A percentile compares a stretch with the other conserved stretches of the same genome.
phyloP scores from a whole-genome alignment of 495 filamentous ascomycete species.

The Aspergillus taichungensis region DNA sequence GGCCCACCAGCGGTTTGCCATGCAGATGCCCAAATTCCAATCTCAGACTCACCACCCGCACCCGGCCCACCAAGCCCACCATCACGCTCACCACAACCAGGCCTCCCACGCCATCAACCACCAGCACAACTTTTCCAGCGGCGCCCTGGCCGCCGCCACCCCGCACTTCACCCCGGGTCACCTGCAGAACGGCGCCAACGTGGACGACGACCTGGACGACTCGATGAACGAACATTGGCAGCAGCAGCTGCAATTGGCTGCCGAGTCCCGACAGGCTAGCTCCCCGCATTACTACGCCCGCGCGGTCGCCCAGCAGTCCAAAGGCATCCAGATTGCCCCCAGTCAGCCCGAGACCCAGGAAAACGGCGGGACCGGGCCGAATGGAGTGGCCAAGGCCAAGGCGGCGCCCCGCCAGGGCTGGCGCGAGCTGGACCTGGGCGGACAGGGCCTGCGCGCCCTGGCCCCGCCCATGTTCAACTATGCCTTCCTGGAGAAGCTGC shows the following conservation, averaged over 20 bases:
- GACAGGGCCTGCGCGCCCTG: constrained; percentile 79
- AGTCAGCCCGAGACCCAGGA: constrained; percentile 56
- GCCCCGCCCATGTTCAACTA: constrained; percentile 75
- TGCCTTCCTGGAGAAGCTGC: constrained; percentile 77
- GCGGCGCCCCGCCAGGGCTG: constrained; percentile 68
- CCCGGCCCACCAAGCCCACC: constrained; percentile 66
- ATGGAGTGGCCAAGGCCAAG: constrained; percentile 47
- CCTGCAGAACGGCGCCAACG: constrained; percentile 63
- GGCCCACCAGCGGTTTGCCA: constrained; percentile 51
- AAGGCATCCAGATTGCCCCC: constrained; percentile 48
- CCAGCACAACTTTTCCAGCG: constrained; percentile 73
- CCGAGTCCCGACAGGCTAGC: constrained; percentile 57
- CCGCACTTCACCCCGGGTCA: constrained; percentile 65
- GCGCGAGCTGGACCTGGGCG: constrained; percentile 86
- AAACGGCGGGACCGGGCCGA: constrained; percentile 49
- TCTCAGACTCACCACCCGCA: constrained; percentile 64
- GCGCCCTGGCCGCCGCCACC: constrained; percentile 61
- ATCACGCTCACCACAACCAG: constrained; percentile 67
- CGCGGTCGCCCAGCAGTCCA: constrained; percentile 46
- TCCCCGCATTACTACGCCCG: constrained; percentile 60
- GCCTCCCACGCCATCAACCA: constrained; percentile 54
- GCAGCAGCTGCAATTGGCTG: constrained; percentile 71
- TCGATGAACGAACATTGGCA: constrained; percentile 78
- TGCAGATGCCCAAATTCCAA: constrained; percentile 63
- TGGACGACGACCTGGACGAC: constrained; percentile 49